Evolutionary conservation across 2,329 filamentous ascomycete species (phyloP).

Genomic region (Alternaria metachromatica): DNA sequence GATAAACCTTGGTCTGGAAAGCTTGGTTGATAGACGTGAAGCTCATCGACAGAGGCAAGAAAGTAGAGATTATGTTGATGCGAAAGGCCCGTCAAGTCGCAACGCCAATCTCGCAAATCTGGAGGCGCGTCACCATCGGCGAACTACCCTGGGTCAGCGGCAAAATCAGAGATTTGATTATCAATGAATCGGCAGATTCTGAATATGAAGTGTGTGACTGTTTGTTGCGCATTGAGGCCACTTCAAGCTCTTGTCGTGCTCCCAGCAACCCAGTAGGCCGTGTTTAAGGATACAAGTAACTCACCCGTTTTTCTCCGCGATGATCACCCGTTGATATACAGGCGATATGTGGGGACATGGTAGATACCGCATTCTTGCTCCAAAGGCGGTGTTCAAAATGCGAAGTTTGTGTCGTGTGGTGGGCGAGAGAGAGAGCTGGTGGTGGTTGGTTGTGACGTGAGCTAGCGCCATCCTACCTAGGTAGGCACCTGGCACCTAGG

Average conservation of each 20-base stretch:
- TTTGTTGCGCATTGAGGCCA: neutral
- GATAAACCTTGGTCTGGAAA: slow-evolving; percentile 52
- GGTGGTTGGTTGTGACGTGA: slow-evolving; percentile 11
- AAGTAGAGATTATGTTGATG: slow-evolving; percentile 57
- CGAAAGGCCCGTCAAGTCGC: slow-evolving; percentile 56
- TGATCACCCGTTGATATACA: slow-evolving; percentile 37
- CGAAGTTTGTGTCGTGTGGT: slow-evolving; percentile 1
- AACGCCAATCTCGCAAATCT: slow-evolving; percentile 47
- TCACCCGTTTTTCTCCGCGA: slow-evolving; percentile 30
- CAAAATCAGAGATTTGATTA: neutral
- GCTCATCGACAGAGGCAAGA: slow-evolving; percentile 49
- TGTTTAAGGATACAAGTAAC: slow-evolving; percentile 2
- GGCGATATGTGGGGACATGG: slow-evolving; percentile 25
- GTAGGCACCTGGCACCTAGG: neutral
- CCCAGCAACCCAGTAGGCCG: neutral
- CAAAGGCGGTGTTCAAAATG: neutral
- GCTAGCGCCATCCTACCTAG: neutral
- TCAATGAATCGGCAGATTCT: neutral
- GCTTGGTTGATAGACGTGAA: slow-evolving; percentile 53
- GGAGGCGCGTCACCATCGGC: slow-evolving; percentile 17
- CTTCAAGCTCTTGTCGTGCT: fast-evolving
- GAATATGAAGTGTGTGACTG: neutral
- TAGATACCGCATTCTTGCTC: slow-evolving; percentile 6
- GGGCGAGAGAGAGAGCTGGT: neutral
- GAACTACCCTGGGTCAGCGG: slow-evolving; percentile 20